Evolutionary conservation across 345 rosid genomes (phyloP).

Genomic region (Salix purpurea): DNA sequence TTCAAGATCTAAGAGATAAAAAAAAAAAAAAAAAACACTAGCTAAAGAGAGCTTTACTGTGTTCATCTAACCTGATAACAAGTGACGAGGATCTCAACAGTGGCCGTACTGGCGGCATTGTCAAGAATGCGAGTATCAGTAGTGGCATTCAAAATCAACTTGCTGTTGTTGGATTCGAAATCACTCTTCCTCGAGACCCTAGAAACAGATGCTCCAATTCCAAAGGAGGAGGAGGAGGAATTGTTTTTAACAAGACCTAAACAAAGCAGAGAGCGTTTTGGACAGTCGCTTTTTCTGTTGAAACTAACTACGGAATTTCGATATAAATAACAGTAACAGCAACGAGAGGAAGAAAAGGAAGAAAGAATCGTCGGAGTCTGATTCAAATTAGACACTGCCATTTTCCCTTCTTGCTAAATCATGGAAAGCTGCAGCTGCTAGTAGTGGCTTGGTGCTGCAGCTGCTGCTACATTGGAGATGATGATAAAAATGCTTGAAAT

Average conservation of each 20-base stretch:
- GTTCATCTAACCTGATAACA: constrained; percentile 58
- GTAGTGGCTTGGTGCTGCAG: neutral
- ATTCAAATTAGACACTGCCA: neutral
- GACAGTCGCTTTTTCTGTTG: neutral
- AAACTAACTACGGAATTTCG: neutral
- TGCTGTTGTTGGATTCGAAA: neutral
- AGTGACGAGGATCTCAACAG: constrained; percentile 62
- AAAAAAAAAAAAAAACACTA: neutral
- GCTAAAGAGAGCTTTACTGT: neutral
- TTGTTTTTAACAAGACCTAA: neutral
- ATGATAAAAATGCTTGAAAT: neutral
- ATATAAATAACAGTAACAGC: neutral
- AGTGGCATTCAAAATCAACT: constrained; percentile 35
- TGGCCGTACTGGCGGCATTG: constrained; percentile 30
- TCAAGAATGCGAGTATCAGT: constrained; percentile 47
- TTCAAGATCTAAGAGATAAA: neutral
- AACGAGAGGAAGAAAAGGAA: neutral
- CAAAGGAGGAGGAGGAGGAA: neutral
- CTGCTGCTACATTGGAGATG: neutral
- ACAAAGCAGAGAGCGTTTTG: neutral
- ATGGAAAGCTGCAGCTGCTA: neutral
- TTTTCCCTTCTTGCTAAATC: neutral
- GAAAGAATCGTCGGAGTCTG: neutral
- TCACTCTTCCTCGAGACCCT: constrained; percentile 12
- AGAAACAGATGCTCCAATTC: neutral